Base-by-base conservation (phyloP, 352 stramenopile genomes). In the Pythium scleroteichum region DNA sequence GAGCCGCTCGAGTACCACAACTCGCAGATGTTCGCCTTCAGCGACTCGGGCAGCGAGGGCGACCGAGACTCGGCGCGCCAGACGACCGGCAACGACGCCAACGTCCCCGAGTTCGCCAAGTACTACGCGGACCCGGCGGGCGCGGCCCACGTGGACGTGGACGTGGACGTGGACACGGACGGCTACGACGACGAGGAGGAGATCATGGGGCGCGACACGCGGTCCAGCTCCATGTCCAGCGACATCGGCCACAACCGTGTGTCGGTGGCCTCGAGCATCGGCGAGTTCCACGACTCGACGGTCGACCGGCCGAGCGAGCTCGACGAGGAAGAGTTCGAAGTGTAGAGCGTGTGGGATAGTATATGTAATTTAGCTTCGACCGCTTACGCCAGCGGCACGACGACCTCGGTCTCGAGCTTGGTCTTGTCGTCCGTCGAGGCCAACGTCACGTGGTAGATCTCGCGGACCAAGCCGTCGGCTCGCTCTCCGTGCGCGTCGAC, bases 281-380 rank as follows among this genome's bases (percentile, higher is more conserved):
- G 24, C 13, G 61, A 68, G 16, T 60, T 68, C 38, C 61, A 68
- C 53, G 61, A 68, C 41, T 56, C 45, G 45, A 66, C 33, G 22
- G 59, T 53, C n/a, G 47, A 53, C 17, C 61, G 61, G 10, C 40
- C 41, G 1, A 56, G 46, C 22, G 53, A 63, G 23, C 53, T 63
- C 14, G 49, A 57, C 20, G 45, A 29, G 10, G 61, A 63, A 38
- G 61, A 68, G 53, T 68, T 63, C 29, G 61, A 68, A 29, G 60
- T 68, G 14, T 68, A 68, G 50, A 45, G 3, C 5, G 46, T 29
- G 35, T 24, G 13, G 24, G n/a, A 42, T 22, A 42, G 12, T 23
- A 40, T 59, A 16, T 59, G 12, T 47, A 40, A 40, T 38, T 39
- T 35, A 12, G 20, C 9, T 35, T n/a, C 19, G 12, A 19, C 22